Percentiles rank a stretch among this genome's conserved stretches.
These are phyloP conservation scores for Beauveria pseudobassiana DNA, from an alignment of 2,329 filamentous ascomycete species.

Conservation along the genomic window DNA sequence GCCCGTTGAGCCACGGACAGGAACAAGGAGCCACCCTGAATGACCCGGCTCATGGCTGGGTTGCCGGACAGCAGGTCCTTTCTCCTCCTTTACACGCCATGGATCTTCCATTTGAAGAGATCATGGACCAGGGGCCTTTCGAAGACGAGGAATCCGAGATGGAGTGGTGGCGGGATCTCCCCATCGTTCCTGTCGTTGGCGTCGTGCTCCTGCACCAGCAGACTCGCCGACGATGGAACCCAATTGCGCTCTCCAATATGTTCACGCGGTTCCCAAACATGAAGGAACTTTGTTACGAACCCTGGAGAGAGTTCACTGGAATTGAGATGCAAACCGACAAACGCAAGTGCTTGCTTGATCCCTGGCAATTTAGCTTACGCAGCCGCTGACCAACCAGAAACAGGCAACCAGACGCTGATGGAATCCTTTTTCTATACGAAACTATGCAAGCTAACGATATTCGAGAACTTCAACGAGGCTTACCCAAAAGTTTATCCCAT, in stretches of 20 bases:
- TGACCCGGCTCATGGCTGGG: constrained; percentile 23
- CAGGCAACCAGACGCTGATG: constrained; percentile 18
- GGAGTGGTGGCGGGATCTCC: constrained; percentile 27
- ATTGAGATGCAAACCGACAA: constrained; percentile 19
- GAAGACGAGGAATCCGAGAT: constrained; percentile 20
- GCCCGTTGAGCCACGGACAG: constrained; percentile 3
- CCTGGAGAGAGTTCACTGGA: constrained; percentile 27
- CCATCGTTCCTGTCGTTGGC: constrained; percentile 25
- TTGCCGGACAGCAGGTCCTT: constrained; percentile 17
- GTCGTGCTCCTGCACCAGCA: constrained; percentile 30
- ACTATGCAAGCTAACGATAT: constrained; percentile 24
- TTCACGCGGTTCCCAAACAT: constrained; percentile 27
- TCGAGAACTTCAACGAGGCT: constrained; percentile 28
- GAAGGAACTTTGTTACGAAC: constrained; percentile 31
- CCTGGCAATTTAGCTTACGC: constrained; percentile 10
- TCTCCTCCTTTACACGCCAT: constrained; percentile 11
- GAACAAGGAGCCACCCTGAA: constrained; percentile 16
- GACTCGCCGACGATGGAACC: constrained; percentile 28
- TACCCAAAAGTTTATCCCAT: constrained; percentile 16
- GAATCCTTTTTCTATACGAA: constrained; percentile 20
- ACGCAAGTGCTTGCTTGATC: constrained; percentile 19
- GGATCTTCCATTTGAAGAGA: constrained; percentile 19
- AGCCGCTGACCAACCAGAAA: constrained; percentile 14
- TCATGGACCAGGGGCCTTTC: constrained; percentile 24
- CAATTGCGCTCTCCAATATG: constrained; percentile 23